Evolutionary conservation across 306 rosid genomes (phyloP).

Genomic region (Gynostemma pentaphyllum): DNA sequence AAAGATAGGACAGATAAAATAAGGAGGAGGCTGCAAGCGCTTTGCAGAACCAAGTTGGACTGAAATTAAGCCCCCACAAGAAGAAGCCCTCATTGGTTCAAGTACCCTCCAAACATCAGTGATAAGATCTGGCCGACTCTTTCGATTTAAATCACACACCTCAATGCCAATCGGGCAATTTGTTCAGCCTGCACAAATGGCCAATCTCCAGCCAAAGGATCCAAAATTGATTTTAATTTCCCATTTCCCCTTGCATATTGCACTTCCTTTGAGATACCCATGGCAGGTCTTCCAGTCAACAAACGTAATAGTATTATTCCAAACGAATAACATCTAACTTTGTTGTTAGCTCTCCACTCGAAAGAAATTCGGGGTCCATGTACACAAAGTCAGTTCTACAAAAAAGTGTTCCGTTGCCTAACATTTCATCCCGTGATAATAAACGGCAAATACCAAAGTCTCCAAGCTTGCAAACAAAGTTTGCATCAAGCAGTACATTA

Average conservation of each 20-base stretch:
- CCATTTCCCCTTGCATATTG: slow-evolving; percentile 38
- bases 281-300: slow-evolving; percentile 60
- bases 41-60: slow-evolving; percentile 37
- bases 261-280: slow-evolving; percentile 50
- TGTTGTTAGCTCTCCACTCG: slow-evolving; percentile 62
- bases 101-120: slow-evolving; percentile 70
- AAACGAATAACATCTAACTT: slow-evolving; percentile 86
- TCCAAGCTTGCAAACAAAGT: slow-evolving; percentile 63
- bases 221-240: slow-evolving; percentile 44
- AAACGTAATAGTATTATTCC: slow-evolving; percentile 61
- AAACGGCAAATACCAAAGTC: slow-evolving; percentile 66
- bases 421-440: slow-evolving; percentile 24
- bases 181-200: slow-evolving; percentile 61
- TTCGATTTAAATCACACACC: slow-evolving; percentile 64
- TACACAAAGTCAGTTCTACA: slow-evolving; percentile 45
- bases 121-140: slow-evolving; percentile 51
- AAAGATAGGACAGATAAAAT: slow-evolving; percentile 70
- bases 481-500: slow-evolving; percentile 63
- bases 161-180: slow-evolving; percentile 55
- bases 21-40: slow-evolving; percentile 49
- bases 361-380: slow-evolving; percentile 72
- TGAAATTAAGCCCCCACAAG: slow-evolving; percentile 26
- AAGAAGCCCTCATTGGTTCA: slow-evolving; percentile 65
- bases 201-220: slow-evolving; percentile 96
- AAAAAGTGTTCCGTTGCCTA: slow-evolving; percentile 25